Percentiles rank a stretch among this genome's conserved stretches.
Conservation (phyloP, 352 stramenopile genomes). For the Thalassiosira gravida region DNA sequence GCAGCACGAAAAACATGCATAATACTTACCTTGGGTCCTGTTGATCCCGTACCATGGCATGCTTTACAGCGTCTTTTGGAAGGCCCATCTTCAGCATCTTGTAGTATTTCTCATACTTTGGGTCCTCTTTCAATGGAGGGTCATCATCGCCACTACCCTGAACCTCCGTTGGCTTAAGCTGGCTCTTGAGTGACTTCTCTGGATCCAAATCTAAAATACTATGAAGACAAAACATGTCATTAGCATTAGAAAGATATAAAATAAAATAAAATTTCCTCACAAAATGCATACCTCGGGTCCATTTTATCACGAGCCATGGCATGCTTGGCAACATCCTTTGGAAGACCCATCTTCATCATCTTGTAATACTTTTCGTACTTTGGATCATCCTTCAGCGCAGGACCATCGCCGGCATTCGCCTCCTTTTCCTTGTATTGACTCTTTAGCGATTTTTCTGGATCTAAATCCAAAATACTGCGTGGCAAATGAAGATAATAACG, state of each 20-base stretch:
- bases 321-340: slow-evolving; percentile 89
- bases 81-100: slow-evolving; percentile 86
- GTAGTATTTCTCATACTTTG: slow-evolving; percentile 85
- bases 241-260: too few species aligned
- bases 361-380: slow-evolving; percentile 87
- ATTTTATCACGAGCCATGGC: slow-evolving; percentile 90
- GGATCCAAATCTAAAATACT: slow-evolving; percentile 81
- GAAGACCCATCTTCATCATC: slow-evolving; percentile 85
- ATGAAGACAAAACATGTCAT: slow-evolving; percentile 18
- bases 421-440: slow-evolving; percentile 91
- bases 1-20: too few species aligned
- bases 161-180: slow-evolving; percentile 89
- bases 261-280: too few species aligned
- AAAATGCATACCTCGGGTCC: too few species aligned
- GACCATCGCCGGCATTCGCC: slow-evolving; percentile 22
- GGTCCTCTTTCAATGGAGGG: slow-evolving; percentile 73
- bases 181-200: slow-evolving; percentile 70
- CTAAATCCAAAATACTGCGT: slow-evolving; percentile 76
- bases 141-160: slow-evolving; percentile 28
- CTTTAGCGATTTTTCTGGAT: slow-evolving; percentile 66
- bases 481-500: too few species aligned
- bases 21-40: slow-evolving; percentile 58
- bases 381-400: slow-evolving; percentile 74
- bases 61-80: slow-evolving; percentile 88
- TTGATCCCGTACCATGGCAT: slow-evolving; percentile 90